phyloP scores from a whole-genome alignment of 208 protist species.

The Wallacemonas sp. region DNA sequence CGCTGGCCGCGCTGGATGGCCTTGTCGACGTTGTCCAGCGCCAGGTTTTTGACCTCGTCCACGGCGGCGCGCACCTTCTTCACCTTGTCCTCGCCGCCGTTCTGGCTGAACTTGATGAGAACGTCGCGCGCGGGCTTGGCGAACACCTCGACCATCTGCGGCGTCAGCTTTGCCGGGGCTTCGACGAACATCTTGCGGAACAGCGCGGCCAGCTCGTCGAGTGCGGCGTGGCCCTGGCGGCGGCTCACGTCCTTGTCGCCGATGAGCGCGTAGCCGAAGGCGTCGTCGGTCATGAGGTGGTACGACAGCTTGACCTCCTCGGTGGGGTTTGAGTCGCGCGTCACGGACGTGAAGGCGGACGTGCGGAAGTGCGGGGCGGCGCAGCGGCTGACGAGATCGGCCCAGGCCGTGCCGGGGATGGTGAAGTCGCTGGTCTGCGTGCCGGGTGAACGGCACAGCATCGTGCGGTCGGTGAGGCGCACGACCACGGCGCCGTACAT shows the following conservation, averaged over 20 bases:
- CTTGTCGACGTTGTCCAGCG: constrained; percentile 85
- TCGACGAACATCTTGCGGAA: constrained; percentile 92
- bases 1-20: constrained; percentile 78
- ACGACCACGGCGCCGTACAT: constrained; percentile 82
- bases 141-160: constrained; percentile 69
- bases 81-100: constrained; percentile 60
- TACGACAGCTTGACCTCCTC: constrained; percentile 69
- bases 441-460: constrained; percentile 70
- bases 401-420: constrained; percentile 73
- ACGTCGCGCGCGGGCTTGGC: constrained; percentile 65
- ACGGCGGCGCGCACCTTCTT: constrained; percentile 72
- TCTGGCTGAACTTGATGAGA: constrained; percentile 49
- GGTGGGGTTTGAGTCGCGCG: constrained; percentile 28
- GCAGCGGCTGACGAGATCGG: constrained; percentile 79
- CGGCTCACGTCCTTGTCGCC: constrained; percentile 44
- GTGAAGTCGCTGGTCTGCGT: constrained; percentile 41
- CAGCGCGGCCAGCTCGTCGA: constrained; percentile 70
- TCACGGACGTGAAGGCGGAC: constrained; percentile 60
- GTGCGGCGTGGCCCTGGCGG: constrained; percentile 57
- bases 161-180: constrained; percentile 51
- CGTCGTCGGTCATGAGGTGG: constrained; percentile 82
- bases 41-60: constrained; percentile 82
- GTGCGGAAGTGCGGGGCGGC: constrained; percentile 79
- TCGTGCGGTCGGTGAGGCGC: constrained; percentile 70
- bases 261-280: constrained; percentile 71